Evolutionary conservation across 768 basidiomycete species (phyloP), one percentile per base, ranked within the genome.

Genomic region (Chalciporus piperatus): DNA sequence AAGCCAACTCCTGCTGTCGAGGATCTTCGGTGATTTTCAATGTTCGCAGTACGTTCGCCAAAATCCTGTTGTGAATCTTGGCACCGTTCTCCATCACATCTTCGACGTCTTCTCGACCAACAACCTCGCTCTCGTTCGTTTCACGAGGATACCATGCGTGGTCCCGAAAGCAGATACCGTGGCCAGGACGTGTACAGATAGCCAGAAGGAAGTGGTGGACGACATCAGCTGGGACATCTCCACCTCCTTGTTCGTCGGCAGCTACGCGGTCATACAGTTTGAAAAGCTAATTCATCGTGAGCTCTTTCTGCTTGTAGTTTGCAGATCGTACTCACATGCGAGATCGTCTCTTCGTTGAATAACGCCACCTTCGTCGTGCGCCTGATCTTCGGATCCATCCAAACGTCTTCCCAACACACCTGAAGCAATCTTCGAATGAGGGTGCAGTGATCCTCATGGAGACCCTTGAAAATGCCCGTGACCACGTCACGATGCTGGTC

Each of bases 101-200:
- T 1, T 58, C 60, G 0, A 70, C 69, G 20, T 74, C 73, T 1
- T 77, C 78, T 22, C 69, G 73, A 9, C 74, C 68, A 3, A 56
- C 47, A 0, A 55, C 68, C 1, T 70, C 69, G 10, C 76, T 76
- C 16, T 68, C 70, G 16, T 77, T 78, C 3, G 67, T 64, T 54
- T 87, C 85, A 3, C 90, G 83, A 4, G 83, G 83, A 59, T 97
- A 98, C 94, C 94, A 98, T 3, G 94, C 94, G 8, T 81, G 77
- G 60, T 95, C 92, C 46, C 74, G 82, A 71, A 96, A 97, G 62
- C 94, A 98, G 13, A 97, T 76, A 0, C 94, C 94, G 12, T 75
- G 70, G 0, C 94, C 93, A 0, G 91, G 89, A 22, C 81, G 82
- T 0, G 89, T 87, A 59, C 87, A 89, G 27, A 92, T 82, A 2